Base-by-base conservation (phyloP, 2,329 filamentous ascomycete genomes). In the Sporothrix globosa region DNA sequence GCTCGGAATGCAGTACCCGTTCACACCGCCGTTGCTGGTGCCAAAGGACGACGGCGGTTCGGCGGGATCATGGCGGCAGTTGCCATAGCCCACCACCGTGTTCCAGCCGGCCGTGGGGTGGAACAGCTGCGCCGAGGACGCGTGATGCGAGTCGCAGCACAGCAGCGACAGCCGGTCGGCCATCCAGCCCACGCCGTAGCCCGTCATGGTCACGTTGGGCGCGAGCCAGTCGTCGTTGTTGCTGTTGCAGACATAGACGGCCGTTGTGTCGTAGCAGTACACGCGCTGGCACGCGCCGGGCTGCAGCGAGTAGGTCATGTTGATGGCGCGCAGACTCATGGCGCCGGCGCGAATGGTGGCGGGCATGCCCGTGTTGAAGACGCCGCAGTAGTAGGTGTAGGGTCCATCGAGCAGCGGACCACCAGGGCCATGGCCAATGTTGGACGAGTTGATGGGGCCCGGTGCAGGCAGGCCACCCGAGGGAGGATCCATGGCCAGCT, bases 321-420 rank as follows among this genome's bases (percentile, higher is more conserved):
- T 71, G 65, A 54, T 60, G 17, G 27, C 14, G 52, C 68, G 69
- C 6, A 73, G 66, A 21, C 24, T 34, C 41, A 30, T 3, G 24
- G 70, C 63, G 27, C 66, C 73, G 4, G 7, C 7, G n/a, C 65
- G 70, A 50, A 70, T 60, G 10, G 65, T 69, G 7, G 27, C 19
- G 0, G 70, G 69, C 5, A 52, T 21, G 44, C 71, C 70, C 0
- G 73, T 74, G 52, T 70, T 67, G 53, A 74, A 74, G 67, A 70
- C 46, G 53, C 73, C 73, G 58, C 73, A 74, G 48, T 67, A 74
- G 54, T 69, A 74, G 24, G 68, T 68, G 69, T 74, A 74, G 3
- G 58, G 58, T 0, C 72, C 73, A 17, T 73, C 61, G 4, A 39
- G 4, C 69, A 71, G 72, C 2, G 73, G 72, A 2, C 73, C 73